Evolutionary conservation across 805 yeast genomes (phyloP).

Genomic region (Candida silvatica): DNA sequence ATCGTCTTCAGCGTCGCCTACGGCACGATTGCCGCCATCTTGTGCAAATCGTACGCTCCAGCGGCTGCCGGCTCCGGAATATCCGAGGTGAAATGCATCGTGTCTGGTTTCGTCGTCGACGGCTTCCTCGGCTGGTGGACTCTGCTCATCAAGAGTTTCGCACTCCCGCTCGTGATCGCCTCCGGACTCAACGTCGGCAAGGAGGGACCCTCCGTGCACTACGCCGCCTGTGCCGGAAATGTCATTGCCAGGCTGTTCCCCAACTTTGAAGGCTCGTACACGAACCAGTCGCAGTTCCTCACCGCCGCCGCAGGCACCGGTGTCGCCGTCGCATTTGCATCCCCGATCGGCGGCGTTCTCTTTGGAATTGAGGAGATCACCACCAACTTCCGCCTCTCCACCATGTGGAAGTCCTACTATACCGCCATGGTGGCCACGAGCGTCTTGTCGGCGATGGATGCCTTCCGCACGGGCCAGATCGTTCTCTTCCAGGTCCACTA

Average conservation of each 20-base stretch:
- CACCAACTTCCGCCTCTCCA: conserved; percentile 59
- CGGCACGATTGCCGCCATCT: conserved; percentile 53
- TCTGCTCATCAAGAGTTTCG: conserved; percentile 63
- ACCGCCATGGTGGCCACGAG: conserved; percentile 86
- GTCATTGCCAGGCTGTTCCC: conserved; percentile 50
- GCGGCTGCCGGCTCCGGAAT: conserved; percentile 97
- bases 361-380: conserved; percentile 91
- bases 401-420: conserved; percentile 87
- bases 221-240: conserved; percentile 94
- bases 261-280: conserved; percentile 34
- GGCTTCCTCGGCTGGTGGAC: conserved; percentile 74
- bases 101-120: conserved; percentile 76
- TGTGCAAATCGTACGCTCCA: conserved; percentile 72
- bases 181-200: conserved; percentile 93
- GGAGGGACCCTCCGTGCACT: conserved; percentile 98
- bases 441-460: conserved; percentile 72
- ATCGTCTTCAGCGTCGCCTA: conserved; percentile 51
- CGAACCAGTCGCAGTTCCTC: conserved; percentile 47
- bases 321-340: conserved; percentile 96
- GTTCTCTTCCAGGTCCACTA: conserved; percentile 90
- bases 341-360: conserved; percentile 94
- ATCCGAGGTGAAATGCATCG: conserved; percentile 91
- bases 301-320: conserved; percentile 97
- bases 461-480: conserved; percentile 90
- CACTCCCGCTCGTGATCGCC: conserved; percentile 85